These are phyloP conservation scores for Mycotypha africana DNA, from an alignment of 371 early-diverging fungal genomes.

Conservation along the genomic window DNA sequence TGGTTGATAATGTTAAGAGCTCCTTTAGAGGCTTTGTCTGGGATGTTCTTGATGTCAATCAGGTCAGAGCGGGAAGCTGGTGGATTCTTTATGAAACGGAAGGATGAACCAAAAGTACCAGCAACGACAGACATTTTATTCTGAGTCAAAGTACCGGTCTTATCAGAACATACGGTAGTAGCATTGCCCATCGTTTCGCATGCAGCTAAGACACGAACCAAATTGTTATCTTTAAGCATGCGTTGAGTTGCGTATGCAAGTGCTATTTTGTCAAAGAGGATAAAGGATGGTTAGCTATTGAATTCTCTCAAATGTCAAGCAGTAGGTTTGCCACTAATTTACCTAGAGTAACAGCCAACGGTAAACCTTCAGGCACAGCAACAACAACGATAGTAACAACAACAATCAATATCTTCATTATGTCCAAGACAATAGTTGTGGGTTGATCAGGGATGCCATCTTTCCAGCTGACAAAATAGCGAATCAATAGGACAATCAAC, in stretches of 20 bases:
- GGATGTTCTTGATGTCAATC: conserved; percentile 21
- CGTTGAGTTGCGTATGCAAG: conserved; percentile 63
- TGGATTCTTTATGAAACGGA: conserved; percentile 24
- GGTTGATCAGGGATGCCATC: conserved; percentile 18
- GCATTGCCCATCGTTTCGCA: conserved; percentile 93
- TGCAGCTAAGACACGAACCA: conserved; percentile 77
- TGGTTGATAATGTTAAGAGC: conserved; percentile 42
- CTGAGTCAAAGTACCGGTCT: conserved; percentile 82
- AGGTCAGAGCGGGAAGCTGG: conserved; percentile 28
- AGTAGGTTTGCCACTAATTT: not conserved
- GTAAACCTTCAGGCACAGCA: conserved; percentile 71
- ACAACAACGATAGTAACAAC: conserved; percentile 65
- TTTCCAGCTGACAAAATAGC: conserved; percentile 49
- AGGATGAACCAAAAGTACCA: conserved; percentile 39
- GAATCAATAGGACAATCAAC: conserved; percentile 56
- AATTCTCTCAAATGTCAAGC: not conserved
- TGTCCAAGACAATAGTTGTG: conserved; percentile 29
- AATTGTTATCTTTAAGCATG: conserved; percentile 83
- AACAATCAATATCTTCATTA: conserved; percentile 56
- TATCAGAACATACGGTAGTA: conserved; percentile 85
- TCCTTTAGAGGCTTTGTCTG: conserved; percentile 19
- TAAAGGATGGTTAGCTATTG: too few species aligned
- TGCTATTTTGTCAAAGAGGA: too few species aligned
- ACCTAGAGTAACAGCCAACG: conserved; percentile 61
- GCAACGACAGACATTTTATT: conserved; percentile 84